Conservation (phyloP, 306 rosid species). For the Malus orientalis region DNA sequence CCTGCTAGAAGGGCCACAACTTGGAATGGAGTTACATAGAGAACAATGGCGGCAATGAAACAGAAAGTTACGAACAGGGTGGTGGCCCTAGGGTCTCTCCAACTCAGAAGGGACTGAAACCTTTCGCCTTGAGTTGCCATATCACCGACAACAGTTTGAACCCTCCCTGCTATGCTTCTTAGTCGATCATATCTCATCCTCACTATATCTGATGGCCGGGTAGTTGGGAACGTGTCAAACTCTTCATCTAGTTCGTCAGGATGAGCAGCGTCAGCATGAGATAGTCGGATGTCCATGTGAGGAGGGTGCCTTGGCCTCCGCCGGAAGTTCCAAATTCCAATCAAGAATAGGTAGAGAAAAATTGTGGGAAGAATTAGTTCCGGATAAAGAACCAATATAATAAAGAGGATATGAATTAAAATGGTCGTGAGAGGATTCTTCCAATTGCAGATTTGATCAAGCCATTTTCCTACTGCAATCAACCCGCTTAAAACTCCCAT, state of each 20-base stretch:
- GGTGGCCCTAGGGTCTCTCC: slow-evolving; percentile 95
- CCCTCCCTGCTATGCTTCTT: slow-evolving; percentile 81
- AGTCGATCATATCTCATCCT: slow-evolving; percentile 80
- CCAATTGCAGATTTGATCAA: slow-evolving; percentile 88
- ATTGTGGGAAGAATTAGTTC: slow-evolving; percentile 77
- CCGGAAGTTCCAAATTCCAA: slow-evolving; percentile 84
- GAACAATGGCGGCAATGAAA: slow-evolving; percentile 58
- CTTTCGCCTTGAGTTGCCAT: slow-evolving; percentile 92
- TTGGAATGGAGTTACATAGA: slow-evolving; percentile 85
- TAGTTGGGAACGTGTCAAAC: slow-evolving; percentile 77
- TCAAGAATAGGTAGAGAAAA: slow-evolving; percentile 77
- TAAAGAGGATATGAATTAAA: slow-evolving; percentile 69
- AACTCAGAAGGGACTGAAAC: slow-evolving; percentile 64
- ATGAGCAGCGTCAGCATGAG: slow-evolving; percentile 76
- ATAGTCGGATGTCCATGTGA: slow-evolving; percentile 78
- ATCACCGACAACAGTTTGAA: slow-evolving; percentile 78
- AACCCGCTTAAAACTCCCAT: slow-evolving; percentile 67
- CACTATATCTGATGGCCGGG: slow-evolving; percentile 43
- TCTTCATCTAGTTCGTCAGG: slow-evolving; percentile 85
- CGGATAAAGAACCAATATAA: slow-evolving; percentile 72
- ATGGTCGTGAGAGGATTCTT: slow-evolving; percentile 78
- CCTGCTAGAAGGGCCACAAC: slow-evolving; percentile 52
- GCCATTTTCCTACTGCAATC: slow-evolving; percentile 72
- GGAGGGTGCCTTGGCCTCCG: slow-evolving; percentile 84
- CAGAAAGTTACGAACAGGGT: slow-evolving; percentile 57